Evolutionary conservation across 2,329 filamentous ascomycete genomes (phyloP).

Genomic region (Alternaria alternata): DNA sequence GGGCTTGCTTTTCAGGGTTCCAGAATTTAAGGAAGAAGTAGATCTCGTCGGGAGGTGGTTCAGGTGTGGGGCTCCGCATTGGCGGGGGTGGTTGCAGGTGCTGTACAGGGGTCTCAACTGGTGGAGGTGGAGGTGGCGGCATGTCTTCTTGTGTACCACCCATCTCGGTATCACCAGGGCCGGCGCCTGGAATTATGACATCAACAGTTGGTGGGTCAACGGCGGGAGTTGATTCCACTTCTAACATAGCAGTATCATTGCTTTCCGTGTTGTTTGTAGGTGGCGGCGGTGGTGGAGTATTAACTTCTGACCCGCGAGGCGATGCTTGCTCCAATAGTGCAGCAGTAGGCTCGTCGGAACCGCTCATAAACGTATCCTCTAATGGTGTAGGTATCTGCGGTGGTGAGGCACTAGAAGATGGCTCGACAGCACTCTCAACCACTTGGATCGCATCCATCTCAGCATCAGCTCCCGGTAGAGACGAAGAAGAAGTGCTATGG

Average conservation of each 20-base stretch:
- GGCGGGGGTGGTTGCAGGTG: slow-evolving; percentile 30
- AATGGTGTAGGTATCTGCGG: slow-evolving; percentile 18
- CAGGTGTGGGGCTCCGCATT: slow-evolving; percentile 28
- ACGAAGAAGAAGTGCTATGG: neutral
- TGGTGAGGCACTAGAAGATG: slow-evolving; percentile 7
- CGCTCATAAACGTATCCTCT: slow-evolving; percentile 52
- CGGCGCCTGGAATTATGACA: slow-evolving; percentile 26
- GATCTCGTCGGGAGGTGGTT: slow-evolving; percentile 44
- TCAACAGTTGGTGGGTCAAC: slow-evolving; percentile 33
- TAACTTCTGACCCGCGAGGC: slow-evolving; percentile 11
- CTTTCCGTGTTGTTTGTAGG: slow-evolving; percentile 8
- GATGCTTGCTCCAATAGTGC: slow-evolving; percentile 9
- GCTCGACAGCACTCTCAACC: slow-evolving; percentile 8
- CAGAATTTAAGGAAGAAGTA: slow-evolving; percentile 54
- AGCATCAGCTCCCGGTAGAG: neutral
- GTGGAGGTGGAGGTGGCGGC: slow-evolving; percentile 30
- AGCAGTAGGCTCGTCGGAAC: slow-evolving; percentile 39
- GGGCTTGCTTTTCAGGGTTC: slow-evolving; percentile 45
- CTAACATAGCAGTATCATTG: slow-evolving; percentile 37
- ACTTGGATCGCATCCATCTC: neutral
- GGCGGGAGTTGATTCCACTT: slow-evolving; percentile 23
- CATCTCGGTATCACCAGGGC: slow-evolving; percentile 47
- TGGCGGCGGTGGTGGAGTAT: neutral
- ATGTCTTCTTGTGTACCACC: slow-evolving; percentile 44
- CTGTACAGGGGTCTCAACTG: slow-evolving; percentile 24